Evolutionary conservation across 768 basidiomycete genomes (phyloP), one percentile per base, ranked within the genome.

Genomic region (Hemileccinum impolitum): DNA sequence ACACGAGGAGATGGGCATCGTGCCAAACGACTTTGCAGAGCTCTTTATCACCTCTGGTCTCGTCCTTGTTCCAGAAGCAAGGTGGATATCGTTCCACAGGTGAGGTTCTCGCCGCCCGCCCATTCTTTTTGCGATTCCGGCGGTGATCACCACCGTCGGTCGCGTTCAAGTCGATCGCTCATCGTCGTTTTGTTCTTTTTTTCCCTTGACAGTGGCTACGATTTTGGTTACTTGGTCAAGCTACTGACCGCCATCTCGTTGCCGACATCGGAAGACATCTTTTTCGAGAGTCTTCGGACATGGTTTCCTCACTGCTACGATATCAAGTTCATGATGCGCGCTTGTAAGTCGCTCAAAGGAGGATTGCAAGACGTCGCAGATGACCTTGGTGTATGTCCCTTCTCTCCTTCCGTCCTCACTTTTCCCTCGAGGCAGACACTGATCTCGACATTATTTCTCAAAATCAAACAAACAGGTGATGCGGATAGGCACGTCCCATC

Each of bases 81-180:
- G 80, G 69, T 99, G 95, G 95, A 87, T 98, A 65, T 94, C 93
- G 10, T 99, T 97, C 66, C 96, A 97, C 65, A 94, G 91, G 95
- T 94, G 61, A 65, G 87, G 14, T 23, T 36, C n/a, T 34, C 37
- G 3, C 19, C 14, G 12, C 23, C 23, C 28, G 28, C 28, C 28
- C 28, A 8, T 30, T 30, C 11, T 8, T 30, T n/a, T 30, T 21
- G 8, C 46, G 23, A 15, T 42, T 39, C 13, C 11, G 28, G 13
- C 38, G n/a, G 13, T 30, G 23, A 23, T 23, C 23, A 23, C 23
- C 23, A 23, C 23, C 23, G 6, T 23, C 23, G 3, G 26, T 42
- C n/a, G 3, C n/a, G 26, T 17, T 42, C 11, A 15, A 12, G 39
- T 18, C 42, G 12, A 31, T 35, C 38, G 45, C 39, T 44, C 45